A percentile compares a stretch with the other conserved stretches of the same genome.
phyloP scores from a whole-genome alignment of 495 filamentous ascomycete genomes.

The Aspergillus carlsbadensis region DNA sequence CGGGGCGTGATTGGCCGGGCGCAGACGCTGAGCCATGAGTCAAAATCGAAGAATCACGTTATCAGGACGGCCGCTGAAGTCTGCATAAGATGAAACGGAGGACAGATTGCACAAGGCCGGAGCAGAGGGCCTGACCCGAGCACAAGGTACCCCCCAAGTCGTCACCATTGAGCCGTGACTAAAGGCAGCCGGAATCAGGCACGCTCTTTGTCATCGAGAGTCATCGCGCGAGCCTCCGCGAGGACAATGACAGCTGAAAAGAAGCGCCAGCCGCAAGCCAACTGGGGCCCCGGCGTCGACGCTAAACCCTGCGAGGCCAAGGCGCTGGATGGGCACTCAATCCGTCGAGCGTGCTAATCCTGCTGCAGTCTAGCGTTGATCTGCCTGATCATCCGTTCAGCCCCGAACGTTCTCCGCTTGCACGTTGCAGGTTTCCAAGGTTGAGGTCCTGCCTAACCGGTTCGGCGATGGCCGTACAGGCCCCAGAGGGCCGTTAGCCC shows the following conservation, averaged over 20 bases:
- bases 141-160: background rate
- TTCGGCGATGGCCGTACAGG: constrained; percentile 2
- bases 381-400: no score
- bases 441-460: background rate
- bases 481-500: no score
- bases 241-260: constrained; percentile 2
- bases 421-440: no score
- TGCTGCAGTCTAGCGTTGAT: background rate
- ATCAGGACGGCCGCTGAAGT: background rate
- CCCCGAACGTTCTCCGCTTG: no score
- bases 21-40: background rate
- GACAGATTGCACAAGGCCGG: no score
- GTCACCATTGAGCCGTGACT: no score
- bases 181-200: no score
- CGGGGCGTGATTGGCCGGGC: background rate
- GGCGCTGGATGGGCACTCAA: background rate
- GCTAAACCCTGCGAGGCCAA: background rate
- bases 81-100: background rate
- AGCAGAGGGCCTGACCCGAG: background rate
- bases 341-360: no score
- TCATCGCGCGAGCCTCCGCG: background rate
- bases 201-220: background rate
- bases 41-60: background rate
- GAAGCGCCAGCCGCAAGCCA: background rate
- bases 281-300: background rate